A percentile compares a stretch with the other conserved stretches of the same genome.
phyloP scores from a whole-genome alignment of 2,329 filamentous ascomycete species.

The Fusarium sp. region DNA sequence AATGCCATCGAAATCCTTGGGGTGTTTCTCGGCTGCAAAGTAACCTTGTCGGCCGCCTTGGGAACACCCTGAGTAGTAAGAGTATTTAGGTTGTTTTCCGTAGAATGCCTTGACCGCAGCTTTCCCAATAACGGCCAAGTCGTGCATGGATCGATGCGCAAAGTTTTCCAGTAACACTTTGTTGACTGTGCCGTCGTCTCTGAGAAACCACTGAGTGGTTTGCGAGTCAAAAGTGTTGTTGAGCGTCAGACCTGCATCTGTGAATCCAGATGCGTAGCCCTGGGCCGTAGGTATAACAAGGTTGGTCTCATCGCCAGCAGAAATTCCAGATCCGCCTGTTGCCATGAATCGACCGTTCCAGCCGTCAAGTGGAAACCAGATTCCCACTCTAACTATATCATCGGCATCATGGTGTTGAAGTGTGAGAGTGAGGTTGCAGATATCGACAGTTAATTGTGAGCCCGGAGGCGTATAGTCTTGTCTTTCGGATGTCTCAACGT shows the following conservation, averaged over 20 bases:
- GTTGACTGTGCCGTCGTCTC: neutral
- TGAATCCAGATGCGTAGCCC: neutral
- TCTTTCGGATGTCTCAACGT: neutral
- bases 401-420: neutral
- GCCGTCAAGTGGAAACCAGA: neutral
- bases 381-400: neutral
- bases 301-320: neutral
- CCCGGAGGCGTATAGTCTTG: neutral
- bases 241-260: neutral
- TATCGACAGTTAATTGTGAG: neutral
- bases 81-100: neutral
- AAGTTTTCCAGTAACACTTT: neutral
- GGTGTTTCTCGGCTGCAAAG: neutral
- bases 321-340: neutral
- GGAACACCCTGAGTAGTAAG: neutral
- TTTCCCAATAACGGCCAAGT: neutral
- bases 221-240: neutral
- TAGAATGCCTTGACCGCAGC: neutral
- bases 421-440: neutral
- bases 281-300: neutral
- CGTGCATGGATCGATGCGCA: neutral
- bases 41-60: neutral
- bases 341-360: neutral
- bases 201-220: neutral
- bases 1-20: neutral